Base-by-base conservation (phyloP, 2,329 filamentous ascomycete species). In the Grosmannia serpens region DNA sequence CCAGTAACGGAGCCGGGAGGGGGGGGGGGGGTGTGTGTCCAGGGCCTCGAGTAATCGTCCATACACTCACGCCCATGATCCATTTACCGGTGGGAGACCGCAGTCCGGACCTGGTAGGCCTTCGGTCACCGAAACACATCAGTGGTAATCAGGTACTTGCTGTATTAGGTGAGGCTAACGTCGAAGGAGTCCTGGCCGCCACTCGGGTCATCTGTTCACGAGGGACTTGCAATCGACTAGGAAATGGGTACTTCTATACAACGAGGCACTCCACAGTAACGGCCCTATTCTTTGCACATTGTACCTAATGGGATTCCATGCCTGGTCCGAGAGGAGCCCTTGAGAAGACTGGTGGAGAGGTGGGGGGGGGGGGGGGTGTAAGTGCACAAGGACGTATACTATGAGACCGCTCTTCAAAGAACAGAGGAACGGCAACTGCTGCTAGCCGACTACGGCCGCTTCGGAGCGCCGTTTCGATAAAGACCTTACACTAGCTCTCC, bases 51-150 rank as follows among this genome's bases (percentile, higher is more conserved):
- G 2, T 47, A 22, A 4, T 27, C 47, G 60, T 55, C 52, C 65
- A 65, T 64, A 62, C 54, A 62, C 62, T 64, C 59, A 63, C 67
- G 62, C 64, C 58, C 66, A 59, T 59, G 62, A 60, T 61, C 67
- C 67, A 63, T 66, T 65, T 66, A 63, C 65, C 66, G 65, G 63
- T 64, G 62, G 62, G 59, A 64, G 64, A 65, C 65, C 64, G 63
- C 58, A 59, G 70, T 70, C 73, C 72, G 73, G 71, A 62, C 64
- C 51, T 66, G 68, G 33, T 65, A 65, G 67, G 64, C 61, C 64
- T 66, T 75, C 74, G 74, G 74, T 73, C 65, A 74, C 74, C 74
- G 74, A 76, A 74, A 67, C 65, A 68, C 66, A 67, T 70, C 67
- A 67, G 62, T 63, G 66, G 71, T 69, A 66, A 67, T 67, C 69